These are phyloP conservation scores for Rhizopus sp. DNA, from an alignment of 371 early-diverging fungal species.

Conservation along the genomic window DNA sequence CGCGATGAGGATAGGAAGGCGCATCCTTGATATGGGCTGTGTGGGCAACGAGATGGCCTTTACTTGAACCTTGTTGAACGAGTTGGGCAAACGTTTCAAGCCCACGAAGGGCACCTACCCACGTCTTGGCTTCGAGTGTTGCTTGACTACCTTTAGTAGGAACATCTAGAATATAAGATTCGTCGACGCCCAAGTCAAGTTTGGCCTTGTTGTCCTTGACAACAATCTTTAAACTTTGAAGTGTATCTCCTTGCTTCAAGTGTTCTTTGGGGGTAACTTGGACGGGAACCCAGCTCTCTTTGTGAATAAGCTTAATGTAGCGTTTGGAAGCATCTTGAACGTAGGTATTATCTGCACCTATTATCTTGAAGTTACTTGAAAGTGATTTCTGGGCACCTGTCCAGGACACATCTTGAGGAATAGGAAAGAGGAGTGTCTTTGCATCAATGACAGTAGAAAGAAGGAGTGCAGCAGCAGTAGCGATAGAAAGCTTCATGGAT, in stretches of 20 bases:
- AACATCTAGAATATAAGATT: constrained; percentile 68
- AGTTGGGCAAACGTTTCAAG: constrained; percentile 79
- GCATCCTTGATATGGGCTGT: constrained; percentile 68
- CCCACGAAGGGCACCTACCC: constrained; percentile 81
- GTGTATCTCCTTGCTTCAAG: constrained; percentile 3
- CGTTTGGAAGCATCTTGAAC: constrained; percentile 43
- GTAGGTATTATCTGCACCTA: constrained; percentile 25
- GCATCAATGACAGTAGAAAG: constrained; percentile 30
- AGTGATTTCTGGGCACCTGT: constrained; percentile 30
- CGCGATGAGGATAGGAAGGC: constrained; percentile 74
- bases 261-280: constrained; percentile 25
- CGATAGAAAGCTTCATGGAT: constrained; percentile 34
- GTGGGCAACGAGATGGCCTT: constrained; percentile 40
- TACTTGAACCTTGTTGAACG: constrained; percentile 29
- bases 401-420: constrained; percentile 47
- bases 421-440: constrained; percentile 42
- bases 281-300: constrained; percentile 46
- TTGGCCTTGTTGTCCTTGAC: constrained; percentile 36
- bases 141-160: constrained; percentile 48
- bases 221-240: constrained; percentile 25
- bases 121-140: constrained; percentile 62
- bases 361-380: constrained; percentile 24
- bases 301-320: constrained; percentile 31
- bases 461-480: constrained; percentile 17
- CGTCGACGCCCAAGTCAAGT: constrained; percentile 57